A percentile compares a stretch with the other conserved stretches of the same genome.
Conservation (phyloP, 2,329 filamentous ascomycete species). For the Curvularia lunata region DNA sequence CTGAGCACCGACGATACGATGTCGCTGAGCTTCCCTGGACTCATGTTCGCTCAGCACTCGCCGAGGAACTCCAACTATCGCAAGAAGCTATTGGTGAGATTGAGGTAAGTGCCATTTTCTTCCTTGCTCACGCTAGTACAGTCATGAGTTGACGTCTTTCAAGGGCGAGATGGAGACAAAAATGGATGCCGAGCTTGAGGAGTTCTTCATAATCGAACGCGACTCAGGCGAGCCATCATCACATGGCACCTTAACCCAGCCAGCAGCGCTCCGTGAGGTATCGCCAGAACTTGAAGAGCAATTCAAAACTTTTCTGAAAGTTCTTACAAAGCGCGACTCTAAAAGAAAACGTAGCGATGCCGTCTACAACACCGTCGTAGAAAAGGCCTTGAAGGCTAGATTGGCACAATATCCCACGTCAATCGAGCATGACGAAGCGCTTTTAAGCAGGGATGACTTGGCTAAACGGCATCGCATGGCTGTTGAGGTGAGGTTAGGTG, state of each 20-base stretch:
- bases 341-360: conserved; percentile 23
- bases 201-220: conserved; percentile 31
- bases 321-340: conserved; percentile 20
- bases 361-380: conserved; percentile 14
- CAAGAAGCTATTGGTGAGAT: conserved; percentile 10
- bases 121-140: background rate
- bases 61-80: conserved; percentile 8
- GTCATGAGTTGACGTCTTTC: background rate
- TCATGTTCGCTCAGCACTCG: conserved; percentile 19
- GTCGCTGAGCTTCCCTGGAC: conserved; percentile 27
- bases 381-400: conserved; percentile 19
- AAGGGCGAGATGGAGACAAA: conserved; percentile 7
- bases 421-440: conserved; percentile 19
- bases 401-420: conserved; percentile 24
- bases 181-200: conserved; percentile 20
- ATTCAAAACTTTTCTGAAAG: conserved; percentile 22
- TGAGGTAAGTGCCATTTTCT: conserved; percentile 7
- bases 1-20: conserved; percentile 30
- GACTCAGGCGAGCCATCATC: conserved; percentile 31
- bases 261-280: conserved; percentile 19
- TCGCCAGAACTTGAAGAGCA: conserved; percentile 29
- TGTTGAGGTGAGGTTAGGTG: conserved; percentile 27
- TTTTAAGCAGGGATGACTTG: conserved; percentile 14
- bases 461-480: conserved; percentile 29
- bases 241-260: conserved; percentile 23